Base-by-base conservation (phyloP, 2,329 filamentous ascomycete genomes). In the Trichoderma endophyticum region DNA sequence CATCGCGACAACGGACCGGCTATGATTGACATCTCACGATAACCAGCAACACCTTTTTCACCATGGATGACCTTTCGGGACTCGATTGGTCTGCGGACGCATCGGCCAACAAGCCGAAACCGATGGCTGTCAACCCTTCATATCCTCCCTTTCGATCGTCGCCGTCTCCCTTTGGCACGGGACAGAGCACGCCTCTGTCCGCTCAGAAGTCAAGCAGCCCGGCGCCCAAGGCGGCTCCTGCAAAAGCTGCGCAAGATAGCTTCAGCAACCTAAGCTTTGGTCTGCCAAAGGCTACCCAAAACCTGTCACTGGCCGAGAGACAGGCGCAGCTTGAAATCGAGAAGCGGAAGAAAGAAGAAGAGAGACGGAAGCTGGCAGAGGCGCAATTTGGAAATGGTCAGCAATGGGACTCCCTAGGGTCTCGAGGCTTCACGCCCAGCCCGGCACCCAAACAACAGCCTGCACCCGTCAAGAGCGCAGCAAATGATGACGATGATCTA, bases 291-390 rank as follows among this genome's bases (percentile, higher is more conserved):
- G 82, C 83, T 69, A 88, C 87, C 34, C 91, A 90, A 80, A 96
- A 92, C 74, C 84, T 98, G 18, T 92, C 89, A 73, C 82, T 97
- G 75, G 89, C 92, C 75, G 93, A 97, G 81, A 91, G 94, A 77
- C 93, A 93, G 81, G 88, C 89, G 74, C 89, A 88, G 73, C 81
- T 92, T 48, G 87, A 90, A 74, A 87, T 85, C 4, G 89, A 91
- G 81, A 93, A 89, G 82, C 85, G 87, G 39, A 89, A 85, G 79
- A 93, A 95, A 79, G 92, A 94, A 73, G 91, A 91, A 72, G 91
- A 95, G 79, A 88, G 89, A 78, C 88, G 87, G 77, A 91, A 87
- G 77, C 89, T 91, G 79, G 88, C 91, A 77, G 93, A 96, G 75
- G 87, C 89, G 34, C 90, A 95, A 73, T 98, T 94, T 81, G 94